Evolutionary conservation across 2,329 filamentous ascomycete genomes (phyloP), one percentile per base, ranked within the genome.

Genomic region (Xylariaceae sp.): DNA sequence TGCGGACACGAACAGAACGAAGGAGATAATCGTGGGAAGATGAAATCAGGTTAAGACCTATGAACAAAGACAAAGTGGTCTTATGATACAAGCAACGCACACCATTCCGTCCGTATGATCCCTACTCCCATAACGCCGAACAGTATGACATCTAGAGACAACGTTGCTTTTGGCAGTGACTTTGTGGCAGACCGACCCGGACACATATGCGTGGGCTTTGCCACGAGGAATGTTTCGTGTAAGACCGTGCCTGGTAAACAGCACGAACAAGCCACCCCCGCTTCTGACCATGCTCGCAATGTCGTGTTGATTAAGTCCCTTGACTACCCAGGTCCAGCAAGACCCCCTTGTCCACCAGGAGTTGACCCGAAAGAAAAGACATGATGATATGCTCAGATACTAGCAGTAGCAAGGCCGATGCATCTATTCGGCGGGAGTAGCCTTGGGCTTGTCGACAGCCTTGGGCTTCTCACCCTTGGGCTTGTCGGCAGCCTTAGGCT

Each of bases 391-490:
- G 11, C 42, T 13, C 34, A 17, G n/a, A 7, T 17, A 18, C 37
- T 5, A n/a, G 49, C 54, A 11, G 11, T 39, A 13, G 13, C 10
- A 30, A 52, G 50, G 50, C 7, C 23, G 8, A 4, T 13, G 34
- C 23, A 55, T 49, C 15, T 62, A 71, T 56, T 71, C 70, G 42
- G 66, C 56, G 10, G 49, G 51, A 2, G 18, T 42, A 11, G 62
- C 42, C 13, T 45, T 45, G 42, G 42, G 42, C 13, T 45, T 35
- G 2, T 49, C 15, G 2, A 62, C 62, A 50, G 67, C 59, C 65
- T 70, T 71, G 18, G 69, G 65, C 64, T 71, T 71, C 10, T 65
- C 35, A 39, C 56, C 58, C 68, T 70, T 30, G 9, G 37, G 37
- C 37, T 42, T 30, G 3, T 47, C n/a, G 2, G 62, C 61, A 51